Evolutionary conservation across 495 filamentous ascomycete genomes (phyloP).

Genomic region (Aspergillus campestris): DNA sequence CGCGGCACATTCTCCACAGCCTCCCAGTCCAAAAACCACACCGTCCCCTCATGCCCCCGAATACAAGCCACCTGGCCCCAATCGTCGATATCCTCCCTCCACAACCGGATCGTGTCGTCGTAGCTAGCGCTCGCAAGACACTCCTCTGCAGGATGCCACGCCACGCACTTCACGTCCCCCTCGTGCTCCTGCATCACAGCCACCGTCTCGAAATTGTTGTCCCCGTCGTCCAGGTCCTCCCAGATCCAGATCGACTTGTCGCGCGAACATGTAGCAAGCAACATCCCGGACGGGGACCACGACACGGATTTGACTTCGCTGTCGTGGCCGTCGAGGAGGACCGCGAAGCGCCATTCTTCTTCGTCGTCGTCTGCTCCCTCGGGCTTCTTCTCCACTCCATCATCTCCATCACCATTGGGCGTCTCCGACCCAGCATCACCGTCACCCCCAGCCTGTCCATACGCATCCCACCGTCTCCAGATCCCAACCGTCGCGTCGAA

Average conservation of each 20-base stretch:
- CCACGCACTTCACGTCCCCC: constrained; percentile 87
- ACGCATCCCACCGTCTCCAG: constrained; percentile 62
- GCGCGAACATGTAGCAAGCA: constrained; percentile 79
- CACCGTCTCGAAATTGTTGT: constrained; percentile 93
- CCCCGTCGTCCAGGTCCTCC: constrained; percentile 78
- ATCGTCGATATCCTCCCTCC: constrained; percentile 84
- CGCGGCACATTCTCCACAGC: constrained; percentile 16
- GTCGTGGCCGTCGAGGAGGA: constrained; percentile 88
- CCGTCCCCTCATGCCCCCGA: constrained; percentile 67
- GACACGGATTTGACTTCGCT: constrained; percentile 83
- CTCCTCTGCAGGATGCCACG: constrained; percentile 79
- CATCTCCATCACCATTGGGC: constrained; percentile 11
- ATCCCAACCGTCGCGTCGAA: constrained; percentile 88
- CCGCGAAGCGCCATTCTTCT: constrained; percentile 79
- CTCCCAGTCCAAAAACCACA: constrained; percentile 88
- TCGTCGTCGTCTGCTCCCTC: constrained; percentile 43
- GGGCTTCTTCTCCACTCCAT: neutral
- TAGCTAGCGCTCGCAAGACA: constrained; percentile 81
- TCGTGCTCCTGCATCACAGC: constrained; percentile 91
- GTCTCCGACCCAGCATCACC: constrained; percentile 5
- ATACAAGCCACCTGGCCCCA: constrained; percentile 86
- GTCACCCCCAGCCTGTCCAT: constrained; percentile 16
- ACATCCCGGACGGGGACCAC: constrained; percentile 70
- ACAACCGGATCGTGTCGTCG: constrained; percentile 83
- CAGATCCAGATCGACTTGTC: constrained; percentile 99